Percentiles rank a stretch among this genome's conserved stretches.
phyloP scores from a whole-genome alignment of 768 basidiomycete genomes.

The Fibroporia radiculosa region DNA sequence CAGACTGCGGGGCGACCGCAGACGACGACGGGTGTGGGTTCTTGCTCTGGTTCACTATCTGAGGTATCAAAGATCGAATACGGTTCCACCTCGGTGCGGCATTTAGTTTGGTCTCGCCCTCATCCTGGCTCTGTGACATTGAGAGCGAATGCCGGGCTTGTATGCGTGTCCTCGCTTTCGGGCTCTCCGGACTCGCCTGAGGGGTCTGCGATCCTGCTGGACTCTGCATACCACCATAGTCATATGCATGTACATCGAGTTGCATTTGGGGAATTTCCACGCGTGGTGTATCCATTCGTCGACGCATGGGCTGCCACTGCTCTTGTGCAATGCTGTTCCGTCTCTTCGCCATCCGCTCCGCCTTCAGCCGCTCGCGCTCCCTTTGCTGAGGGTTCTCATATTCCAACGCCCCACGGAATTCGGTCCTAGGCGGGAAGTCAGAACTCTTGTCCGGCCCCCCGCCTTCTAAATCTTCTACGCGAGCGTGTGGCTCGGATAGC shows the following conservation, averaged over 20 bases:
- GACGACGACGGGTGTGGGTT: conserved; percentile 33
- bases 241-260: conserved; percentile 3
- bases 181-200: conserved; percentile 1
- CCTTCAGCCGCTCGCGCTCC: conserved; percentile 31
- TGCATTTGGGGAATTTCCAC: conserved; percentile 8
- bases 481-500: conserved; percentile 20
- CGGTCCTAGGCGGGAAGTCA: conserved; percentile 31
- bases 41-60: conserved; percentile 32
- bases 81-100: conserved; percentile 47
- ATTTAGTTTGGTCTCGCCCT: conserved; percentile 14
- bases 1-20: conserved; percentile 41
- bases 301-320: conserved; percentile 44
- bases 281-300: conserved; percentile 27
- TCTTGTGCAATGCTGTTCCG: conserved; percentile 42
- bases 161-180: not conserved
- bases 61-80: conserved; percentile 59
- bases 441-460: conserved; percentile 27
- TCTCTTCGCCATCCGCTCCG: conserved; percentile 49
- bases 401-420: conserved; percentile 62
- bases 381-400: conserved; percentile 25
- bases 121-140: conserved; percentile 12
- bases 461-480: conserved; percentile 24
- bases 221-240: conserved; percentile 4
- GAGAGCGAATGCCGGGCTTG: conserved; percentile 22
- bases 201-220: conserved; percentile 4